phyloP scores from a whole-genome alignment of 2,329 filamentous ascomycete species.

The Septoria linicola region DNA sequence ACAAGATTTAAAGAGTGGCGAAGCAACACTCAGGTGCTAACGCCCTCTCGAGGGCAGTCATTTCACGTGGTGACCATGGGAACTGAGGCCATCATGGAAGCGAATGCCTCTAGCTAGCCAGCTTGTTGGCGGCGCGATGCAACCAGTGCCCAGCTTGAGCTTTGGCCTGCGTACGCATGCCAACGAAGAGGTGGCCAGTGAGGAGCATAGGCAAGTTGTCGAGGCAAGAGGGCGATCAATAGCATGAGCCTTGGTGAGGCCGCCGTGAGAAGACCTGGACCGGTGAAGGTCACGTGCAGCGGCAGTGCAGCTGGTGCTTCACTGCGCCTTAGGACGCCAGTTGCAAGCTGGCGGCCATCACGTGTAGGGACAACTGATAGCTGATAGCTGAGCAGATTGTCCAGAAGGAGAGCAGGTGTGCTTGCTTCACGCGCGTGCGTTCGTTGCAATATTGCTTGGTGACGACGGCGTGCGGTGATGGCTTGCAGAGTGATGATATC shows the following conservation, averaged over 20 bases:
- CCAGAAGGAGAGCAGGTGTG: not conserved
- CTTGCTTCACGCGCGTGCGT: not conserved
- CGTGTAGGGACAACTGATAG: too few relatives aligned
- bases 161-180: slow-evolving; percentile 1
- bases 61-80: not conserved
- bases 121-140: not conserved
- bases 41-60: not conserved
- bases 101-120: not conserved
- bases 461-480: too few relatives aligned
- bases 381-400: not conserved
- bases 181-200: not conserved
- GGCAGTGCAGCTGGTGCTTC: slow-evolving; percentile 1
- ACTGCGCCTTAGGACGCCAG: slow-evolving; percentile 7
- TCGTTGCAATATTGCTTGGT: too few relatives aligned
- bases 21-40: not conserved
- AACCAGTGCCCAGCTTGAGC: not conserved
- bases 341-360: slow-evolving; percentile 5
- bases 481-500: too few relatives aligned
- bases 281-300: slow-evolving; percentile 9
- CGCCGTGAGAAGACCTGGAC: slow-evolving; percentile 1
- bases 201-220: not conserved
- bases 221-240: slow-evolving; percentile 4
- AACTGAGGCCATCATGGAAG: not conserved
- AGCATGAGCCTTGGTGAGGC: not conserved
- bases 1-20: not conserved